Conservation (phyloP, 1,139 yeast genomes). For the Geotrichum fermentans region DNA sequence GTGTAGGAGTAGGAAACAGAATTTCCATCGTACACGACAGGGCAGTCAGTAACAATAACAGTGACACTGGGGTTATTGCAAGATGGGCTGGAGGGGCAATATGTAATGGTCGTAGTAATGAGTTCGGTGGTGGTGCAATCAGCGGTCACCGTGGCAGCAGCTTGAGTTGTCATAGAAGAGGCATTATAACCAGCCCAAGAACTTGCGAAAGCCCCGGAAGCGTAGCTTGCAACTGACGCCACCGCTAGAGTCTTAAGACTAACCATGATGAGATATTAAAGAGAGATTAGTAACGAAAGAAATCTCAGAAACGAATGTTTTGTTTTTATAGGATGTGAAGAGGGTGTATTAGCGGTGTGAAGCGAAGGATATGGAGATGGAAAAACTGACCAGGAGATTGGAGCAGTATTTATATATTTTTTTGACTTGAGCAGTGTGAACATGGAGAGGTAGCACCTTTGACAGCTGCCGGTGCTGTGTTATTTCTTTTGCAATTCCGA, state of each 20-base stretch:
- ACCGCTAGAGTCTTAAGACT: background rate
- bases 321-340: background rate
- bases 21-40: slow-evolving; percentile 4
- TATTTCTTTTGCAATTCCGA: no score
- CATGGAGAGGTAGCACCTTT: background rate
- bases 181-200: background rate
- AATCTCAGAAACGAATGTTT: background rate
- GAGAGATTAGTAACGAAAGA: background rate
- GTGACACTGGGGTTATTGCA: slow-evolving; percentile 6
- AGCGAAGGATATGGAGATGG: background rate
- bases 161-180: background rate
- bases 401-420: background rate
- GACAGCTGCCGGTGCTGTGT: background rate
- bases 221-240: background rate
- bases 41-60: slow-evolving; percentile 5
- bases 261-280: slow-evolving; percentile 1
- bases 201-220: background rate
- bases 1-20: slow-evolving; percentile 3
- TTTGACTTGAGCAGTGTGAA: background rate
- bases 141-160: background rate
- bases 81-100: background rate
- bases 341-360: background rate
- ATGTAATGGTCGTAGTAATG: slow-evolving; percentile 3
- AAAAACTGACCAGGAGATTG: background rate
- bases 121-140: background rate